phyloP scores from a whole-genome alignment of 1,139 yeast species.

The Debaryomyces singareniensis region DNA sequence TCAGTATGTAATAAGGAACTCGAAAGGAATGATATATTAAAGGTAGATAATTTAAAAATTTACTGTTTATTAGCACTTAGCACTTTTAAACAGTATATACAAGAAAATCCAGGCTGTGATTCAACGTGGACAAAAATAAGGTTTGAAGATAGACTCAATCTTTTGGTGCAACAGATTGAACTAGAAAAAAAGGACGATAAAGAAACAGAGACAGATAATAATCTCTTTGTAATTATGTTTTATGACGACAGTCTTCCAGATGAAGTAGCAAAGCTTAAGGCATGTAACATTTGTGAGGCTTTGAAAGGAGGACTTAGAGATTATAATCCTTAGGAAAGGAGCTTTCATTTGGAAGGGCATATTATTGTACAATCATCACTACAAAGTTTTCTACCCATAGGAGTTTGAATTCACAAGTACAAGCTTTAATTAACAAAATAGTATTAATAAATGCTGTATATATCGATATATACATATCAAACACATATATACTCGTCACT shows the following conservation, averaged over 20 bases:
- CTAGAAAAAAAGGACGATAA: conserved; percentile 5
- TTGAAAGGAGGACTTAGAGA: conserved; percentile 32
- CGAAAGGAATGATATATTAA: conserved; percentile 9
- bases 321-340: no score
- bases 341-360: no score
- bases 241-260: conserved; percentile 29
- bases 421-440: background rate
- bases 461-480: conserved; percentile 2
- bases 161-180: conserved; percentile 12
- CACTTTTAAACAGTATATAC: conserved; percentile 17
- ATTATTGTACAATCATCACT: no score
- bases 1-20: conserved; percentile 20
- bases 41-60: conserved; percentile 39
- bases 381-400: no score
- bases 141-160: conserved; percentile 30
- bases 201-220: conserved; percentile 4
- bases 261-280: conserved; percentile 37
- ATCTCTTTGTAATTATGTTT: conserved; percentile 24
- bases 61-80: conserved; percentile 40
- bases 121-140: conserved; percentile 4
- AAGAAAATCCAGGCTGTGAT: conserved; percentile 4
- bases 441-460: conserved; percentile 3
- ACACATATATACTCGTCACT: no score
- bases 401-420: no score
- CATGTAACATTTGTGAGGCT: conserved; percentile 28